Evolutionary conservation across 2,329 filamentous ascomycete species (phyloP).

Genomic region (Diaporthe nobilis): DNA sequence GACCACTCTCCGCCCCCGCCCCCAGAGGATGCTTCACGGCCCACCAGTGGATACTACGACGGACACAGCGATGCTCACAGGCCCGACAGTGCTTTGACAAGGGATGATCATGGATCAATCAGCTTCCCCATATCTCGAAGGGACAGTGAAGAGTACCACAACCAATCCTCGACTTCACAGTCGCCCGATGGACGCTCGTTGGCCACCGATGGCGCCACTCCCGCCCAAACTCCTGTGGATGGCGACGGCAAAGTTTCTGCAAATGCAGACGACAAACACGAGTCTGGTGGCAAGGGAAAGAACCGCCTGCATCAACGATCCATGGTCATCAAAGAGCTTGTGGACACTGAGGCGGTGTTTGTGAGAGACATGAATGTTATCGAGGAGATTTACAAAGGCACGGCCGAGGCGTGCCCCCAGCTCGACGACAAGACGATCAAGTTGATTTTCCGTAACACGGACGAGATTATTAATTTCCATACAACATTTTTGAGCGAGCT

Average conservation of each 20-base stretch:
- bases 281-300: constrained; percentile 67
- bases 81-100: constrained; percentile 57
- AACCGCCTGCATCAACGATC: constrained; percentile 85
- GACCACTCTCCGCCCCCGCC: constrained; percentile 67
- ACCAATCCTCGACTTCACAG: constrained; percentile 59
- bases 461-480: constrained; percentile 91
- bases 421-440: constrained; percentile 89
- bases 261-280: constrained; percentile 56
- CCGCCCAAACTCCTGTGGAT: constrained; percentile 54
- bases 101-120: constrained; percentile 57
- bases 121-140: constrained; percentile 61
- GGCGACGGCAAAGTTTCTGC: constrained; percentile 52
- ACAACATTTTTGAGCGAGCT: constrained; percentile 83
- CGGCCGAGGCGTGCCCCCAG: constrained; percentile 84
- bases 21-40: constrained; percentile 53
- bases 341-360: constrained; percentile 93
- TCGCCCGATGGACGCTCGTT: constrained; percentile 64
- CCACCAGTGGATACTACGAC: constrained; percentile 58
- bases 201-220: constrained; percentile 57
- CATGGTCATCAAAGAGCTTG: constrained; percentile 89
- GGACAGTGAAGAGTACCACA: constrained; percentile 61
- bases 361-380: constrained; percentile 97
- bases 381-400: constrained; percentile 97
- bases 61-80: constrained; percentile 59
- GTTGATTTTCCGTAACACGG: constrained; percentile 91